Percentiles rank a stretch among this genome's conserved stretches.
Evolutionary conservation across 2,329 filamentous ascomycete species (phyloP).

Genomic region (Ilyonectria robusta): DNA sequence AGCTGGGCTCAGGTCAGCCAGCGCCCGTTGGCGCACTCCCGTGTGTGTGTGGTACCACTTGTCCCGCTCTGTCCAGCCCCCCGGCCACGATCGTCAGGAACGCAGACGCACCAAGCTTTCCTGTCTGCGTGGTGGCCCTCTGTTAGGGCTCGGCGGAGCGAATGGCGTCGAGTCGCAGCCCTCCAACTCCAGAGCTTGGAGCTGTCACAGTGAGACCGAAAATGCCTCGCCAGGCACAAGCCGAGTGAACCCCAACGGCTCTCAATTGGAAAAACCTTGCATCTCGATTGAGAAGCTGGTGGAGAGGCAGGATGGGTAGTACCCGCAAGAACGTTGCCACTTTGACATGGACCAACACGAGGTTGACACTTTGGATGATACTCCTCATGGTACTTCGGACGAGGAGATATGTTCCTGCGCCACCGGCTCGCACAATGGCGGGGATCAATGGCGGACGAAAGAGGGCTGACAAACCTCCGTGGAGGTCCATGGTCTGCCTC

Average conservation of each 20-base stretch:
- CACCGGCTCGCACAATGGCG: not conserved
- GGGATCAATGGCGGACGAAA: not conserved
- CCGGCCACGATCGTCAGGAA: slow-evolving; percentile 48
- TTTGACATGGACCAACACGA: slow-evolving; percentile 1
- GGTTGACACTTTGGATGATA: not conserved
- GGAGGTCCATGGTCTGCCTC: not conserved
- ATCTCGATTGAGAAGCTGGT: not conserved
- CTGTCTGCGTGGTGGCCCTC: slow-evolving; percentile 24
- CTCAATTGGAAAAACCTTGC: not conserved
- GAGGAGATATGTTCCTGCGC: not conserved
- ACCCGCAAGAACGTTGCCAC: slow-evolving; percentile 1
- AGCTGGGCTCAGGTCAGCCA: slow-evolving; percentile 10
- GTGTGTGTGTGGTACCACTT: slow-evolving; percentile 26
- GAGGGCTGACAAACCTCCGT: not conserved
- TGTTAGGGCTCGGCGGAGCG: slow-evolving; percentile 35
- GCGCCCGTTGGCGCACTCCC: slow-evolving; percentile 11
- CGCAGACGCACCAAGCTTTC: slow-evolving; percentile 40
- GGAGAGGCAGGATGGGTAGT: not conserved
- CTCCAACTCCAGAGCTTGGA: slow-evolving; percentile 28
- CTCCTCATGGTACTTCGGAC: not conserved
- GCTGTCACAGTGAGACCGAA: slow-evolving; percentile 20
- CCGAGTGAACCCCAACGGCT: not conserved
- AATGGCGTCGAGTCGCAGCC: slow-evolving; percentile 24
- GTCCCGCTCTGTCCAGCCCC: slow-evolving; percentile 22
- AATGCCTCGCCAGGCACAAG: slow-evolving; percentile 33